Evolutionary conservation across 805 yeast species (phyloP), one percentile per base, ranked within the genome.

Genomic region (Schwanniomyces pseudopolymorphus): DNA sequence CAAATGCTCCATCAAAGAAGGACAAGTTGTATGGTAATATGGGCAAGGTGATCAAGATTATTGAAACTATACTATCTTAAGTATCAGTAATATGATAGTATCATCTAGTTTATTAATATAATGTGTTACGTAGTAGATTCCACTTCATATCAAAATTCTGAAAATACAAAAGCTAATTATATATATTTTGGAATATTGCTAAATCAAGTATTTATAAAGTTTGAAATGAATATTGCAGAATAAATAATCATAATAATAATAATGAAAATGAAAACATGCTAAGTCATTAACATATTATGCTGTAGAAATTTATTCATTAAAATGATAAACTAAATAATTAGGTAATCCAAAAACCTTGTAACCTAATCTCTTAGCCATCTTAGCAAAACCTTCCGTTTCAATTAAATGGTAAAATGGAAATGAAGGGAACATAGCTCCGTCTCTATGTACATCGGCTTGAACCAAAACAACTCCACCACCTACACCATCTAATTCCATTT

Each of bases 381-480:
- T 86, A n/a, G 94, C 97, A 69, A 94, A 94, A 14, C 99, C 99
- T 70, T 94, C 99, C 8, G 97, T 91, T 73, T 94, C 99, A 53
- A 94, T 90, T 66, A 94, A 77, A 66, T 94, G 96, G 66, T 92
- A 91, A 75, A 94, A 94, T 49, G 99, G 94, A 81, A 94, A 94
- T 42, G 95, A 88, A 14, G 99, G 99, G 81, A 94, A 94, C 97
- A 94, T 92, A 45, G 98, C 98, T 43, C 99, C 99, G 66, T 94
- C 99, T 64, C 99, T 80, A 69, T 94, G 99, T 44, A 94, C 99
- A 56, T 91, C 97, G 9, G 97, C 96, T 63, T 92, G 89, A 25
- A 94, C 99, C 69, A 94, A 66, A 26, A 96, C 84, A 37, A 97
- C 96, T 19, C 97, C 96, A 52, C 97, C 98, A 44, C 99, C 99